Percentiles rank a stretch among this genome's conserved stretches.
These are phyloP conservation scores for Teratosphaeria epicoccoides DNA, from an alignment of 2,329 filamentous ascomycete genomes.

Conservation along the genomic window DNA sequence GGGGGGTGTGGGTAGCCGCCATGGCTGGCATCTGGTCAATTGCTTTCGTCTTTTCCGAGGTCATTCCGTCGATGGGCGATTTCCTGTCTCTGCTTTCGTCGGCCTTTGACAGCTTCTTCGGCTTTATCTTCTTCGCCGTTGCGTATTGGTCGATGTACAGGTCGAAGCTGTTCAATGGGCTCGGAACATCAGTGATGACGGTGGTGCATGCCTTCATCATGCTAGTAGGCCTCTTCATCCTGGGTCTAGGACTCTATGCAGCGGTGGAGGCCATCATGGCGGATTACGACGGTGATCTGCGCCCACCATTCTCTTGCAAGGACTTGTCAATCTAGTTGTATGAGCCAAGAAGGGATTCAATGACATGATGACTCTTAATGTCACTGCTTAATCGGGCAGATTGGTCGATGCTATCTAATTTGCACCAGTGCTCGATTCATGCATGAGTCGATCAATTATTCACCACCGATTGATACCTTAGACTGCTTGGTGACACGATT, in stretches of 20 bases:
- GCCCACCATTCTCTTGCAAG: slow-evolving; percentile 41
- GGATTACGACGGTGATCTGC: slow-evolving; percentile 34
- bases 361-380: background rate
- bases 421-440: too few species aligned
- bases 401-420: too few species aligned
- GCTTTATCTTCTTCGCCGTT: slow-evolving; percentile 42
- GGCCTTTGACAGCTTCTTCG: slow-evolving; percentile 41
- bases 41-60: slow-evolving; percentile 39
- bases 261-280: slow-evolving; percentile 43
- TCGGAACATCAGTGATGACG: slow-evolving; percentile 31
- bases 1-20: slow-evolving; percentile 35
- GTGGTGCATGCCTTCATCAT: slow-evolving; percentile 38
- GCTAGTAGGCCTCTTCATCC: slow-evolving; percentile 37
- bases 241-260: slow-evolving; percentile 43
- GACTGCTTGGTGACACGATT: too few species aligned
- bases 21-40: slow-evolving; percentile 36
- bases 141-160: slow-evolving; percentile 39
- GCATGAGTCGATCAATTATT: background rate
- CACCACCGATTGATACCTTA: too few species aligned
- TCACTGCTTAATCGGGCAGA: too few species aligned
- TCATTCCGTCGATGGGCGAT: slow-evolving; percentile 41
- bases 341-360: background rate
- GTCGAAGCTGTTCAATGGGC: slow-evolving; percentile 29
- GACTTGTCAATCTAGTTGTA: slow-evolving; percentile 35
- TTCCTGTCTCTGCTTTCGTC: slow-evolving; percentile 40